phyloP scores from a whole-genome alignment of 83 land plant species.

The Picea abies region DNA sequence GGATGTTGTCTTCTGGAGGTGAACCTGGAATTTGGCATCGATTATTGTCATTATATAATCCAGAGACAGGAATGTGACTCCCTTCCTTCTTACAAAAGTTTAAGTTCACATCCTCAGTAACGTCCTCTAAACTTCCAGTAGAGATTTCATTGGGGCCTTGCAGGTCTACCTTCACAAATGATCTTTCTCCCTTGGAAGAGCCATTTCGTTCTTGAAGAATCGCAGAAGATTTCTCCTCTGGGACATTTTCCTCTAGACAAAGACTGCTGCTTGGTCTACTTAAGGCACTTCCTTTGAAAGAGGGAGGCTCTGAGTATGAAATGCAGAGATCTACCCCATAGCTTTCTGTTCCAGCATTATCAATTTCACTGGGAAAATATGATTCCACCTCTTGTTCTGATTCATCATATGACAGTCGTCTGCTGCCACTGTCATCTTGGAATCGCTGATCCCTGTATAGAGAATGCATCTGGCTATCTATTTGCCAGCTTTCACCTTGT shows the following conservation, averaged over 20 bases:
- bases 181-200: neutral
- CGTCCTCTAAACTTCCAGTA: neutral
- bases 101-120: neutral
- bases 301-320: neutral
- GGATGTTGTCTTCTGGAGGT: neutral
- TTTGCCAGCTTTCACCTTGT: too few species aligned
- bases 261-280: neutral
- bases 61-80: neutral
- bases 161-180: neutral
- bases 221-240: neutral
- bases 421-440: neutral
- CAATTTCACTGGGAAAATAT: neutral
- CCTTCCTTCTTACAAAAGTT: neutral
- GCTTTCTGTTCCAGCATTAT: neutral
- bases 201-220: neutral
- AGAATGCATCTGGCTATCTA: too few species aligned
- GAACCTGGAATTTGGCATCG: neutral
- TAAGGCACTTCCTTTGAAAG: neutral
- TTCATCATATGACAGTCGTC: neutral
- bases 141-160: neutral
- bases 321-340: neutral
- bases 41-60: neutral
- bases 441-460: too few species aligned
- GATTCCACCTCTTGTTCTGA: neutral
- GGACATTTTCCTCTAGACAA: neutral